Percentiles rank a stretch among this genome's conserved stretches.
These are phyloP conservation scores for Globisporangium cederbergense DNA, from an alignment of 352 stramenopile genomes.

Conservation along the genomic window DNA sequence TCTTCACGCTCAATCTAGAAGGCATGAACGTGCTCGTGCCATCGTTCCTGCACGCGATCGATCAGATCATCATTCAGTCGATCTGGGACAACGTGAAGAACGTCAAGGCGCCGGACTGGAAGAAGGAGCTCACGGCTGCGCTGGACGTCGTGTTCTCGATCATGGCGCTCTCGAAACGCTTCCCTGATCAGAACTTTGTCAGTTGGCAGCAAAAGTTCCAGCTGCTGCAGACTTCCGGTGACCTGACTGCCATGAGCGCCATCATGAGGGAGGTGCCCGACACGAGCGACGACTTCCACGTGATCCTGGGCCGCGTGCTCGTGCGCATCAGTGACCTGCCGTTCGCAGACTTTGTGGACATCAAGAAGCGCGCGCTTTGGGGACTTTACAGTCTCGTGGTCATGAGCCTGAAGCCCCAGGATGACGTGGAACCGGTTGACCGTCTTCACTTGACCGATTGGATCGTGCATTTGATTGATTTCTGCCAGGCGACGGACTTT, in stretches of 20 bases:
- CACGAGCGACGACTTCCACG: slow-evolving; percentile 60
- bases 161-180: slow-evolving; percentile 64
- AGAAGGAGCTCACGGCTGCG: slow-evolving; percentile 72
- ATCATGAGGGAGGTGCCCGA: slow-evolving; percentile 74
- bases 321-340: slow-evolving; percentile 69
- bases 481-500: slow-evolving; percentile 69
- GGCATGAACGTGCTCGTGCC: slow-evolving; percentile 78
- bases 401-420: slow-evolving; percentile 49
- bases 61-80: slow-evolving; percentile 80
- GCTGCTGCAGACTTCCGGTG: slow-evolving; percentile 7
- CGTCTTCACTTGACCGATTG: slow-evolving; percentile 59
- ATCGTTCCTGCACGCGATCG: slow-evolving; percentile 75
- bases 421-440: slow-evolving; percentile 30
- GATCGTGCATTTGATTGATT: slow-evolving; percentile 80
- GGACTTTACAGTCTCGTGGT: slow-evolving; percentile 74
- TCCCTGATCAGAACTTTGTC: slow-evolving; percentile 73
- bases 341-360: slow-evolving; percentile 69
- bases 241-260: slow-evolving; percentile 29
- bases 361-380: slow-evolving; percentile 82
- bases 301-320: slow-evolving; percentile 70
- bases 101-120: slow-evolving; percentile 74
- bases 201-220: slow-evolving; percentile 75
- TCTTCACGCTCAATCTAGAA: slow-evolving; percentile 80
- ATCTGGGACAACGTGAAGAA: slow-evolving; percentile 74
- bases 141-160: slow-evolving; percentile 80